Percentiles rank a stretch among this genome's conserved stretches.
These are phyloP conservation scores for Solanum tarijense DNA, from an alignment of 257 asterid species.

Conservation along the genomic window DNA sequence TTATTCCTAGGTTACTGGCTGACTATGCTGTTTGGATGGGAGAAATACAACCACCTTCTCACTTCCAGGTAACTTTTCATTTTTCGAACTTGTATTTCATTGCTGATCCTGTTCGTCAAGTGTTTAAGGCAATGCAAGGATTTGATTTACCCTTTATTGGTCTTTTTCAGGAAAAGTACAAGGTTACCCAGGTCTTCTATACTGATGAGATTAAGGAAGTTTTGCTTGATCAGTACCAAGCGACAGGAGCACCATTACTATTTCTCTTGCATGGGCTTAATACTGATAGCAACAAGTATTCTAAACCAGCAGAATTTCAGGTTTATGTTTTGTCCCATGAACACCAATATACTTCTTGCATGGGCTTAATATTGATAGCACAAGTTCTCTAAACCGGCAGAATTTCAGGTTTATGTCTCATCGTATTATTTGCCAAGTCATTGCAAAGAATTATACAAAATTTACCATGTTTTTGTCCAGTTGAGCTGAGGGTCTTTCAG, in stretches of 20 bases:
- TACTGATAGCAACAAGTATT: slow-evolving; percentile 73
- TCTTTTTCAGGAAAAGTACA: slow-evolving; percentile 64
- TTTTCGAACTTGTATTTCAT: background rate
- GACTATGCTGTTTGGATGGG: slow-evolving; percentile 96
- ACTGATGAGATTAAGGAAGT: slow-evolving; percentile 68
- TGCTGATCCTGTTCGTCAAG: background rate
- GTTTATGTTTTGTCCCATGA: slow-evolving; percentile 33
- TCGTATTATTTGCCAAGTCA: background rate
- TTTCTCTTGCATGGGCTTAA: slow-evolving; percentile 89
- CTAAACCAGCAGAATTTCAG: slow-evolving; percentile 85
- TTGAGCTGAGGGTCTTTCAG: background rate
- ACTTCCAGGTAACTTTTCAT: slow-evolving; percentile 58
- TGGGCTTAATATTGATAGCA: slow-evolving; percentile 26
- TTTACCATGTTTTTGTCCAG: background rate
- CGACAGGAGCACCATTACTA: slow-evolving; percentile 60
- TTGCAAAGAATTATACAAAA: background rate
- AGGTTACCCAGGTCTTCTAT: slow-evolving; percentile 47
- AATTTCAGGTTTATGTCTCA: slow-evolving; percentile 47
- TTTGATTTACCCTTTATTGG: slow-evolving; percentile 9
- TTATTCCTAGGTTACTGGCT: slow-evolving; percentile 82
- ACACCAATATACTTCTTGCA: slow-evolving; percentile 70
- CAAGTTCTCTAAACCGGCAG: slow-evolving; percentile 66
- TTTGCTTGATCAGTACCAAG: slow-evolving; percentile 47
- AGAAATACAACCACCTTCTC: slow-evolving; percentile 60
- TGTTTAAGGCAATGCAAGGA: background rate